Base-by-base conservation (phyloP, 2,329 filamentous ascomycete genomes). In the Epicoccum nigrum region DNA sequence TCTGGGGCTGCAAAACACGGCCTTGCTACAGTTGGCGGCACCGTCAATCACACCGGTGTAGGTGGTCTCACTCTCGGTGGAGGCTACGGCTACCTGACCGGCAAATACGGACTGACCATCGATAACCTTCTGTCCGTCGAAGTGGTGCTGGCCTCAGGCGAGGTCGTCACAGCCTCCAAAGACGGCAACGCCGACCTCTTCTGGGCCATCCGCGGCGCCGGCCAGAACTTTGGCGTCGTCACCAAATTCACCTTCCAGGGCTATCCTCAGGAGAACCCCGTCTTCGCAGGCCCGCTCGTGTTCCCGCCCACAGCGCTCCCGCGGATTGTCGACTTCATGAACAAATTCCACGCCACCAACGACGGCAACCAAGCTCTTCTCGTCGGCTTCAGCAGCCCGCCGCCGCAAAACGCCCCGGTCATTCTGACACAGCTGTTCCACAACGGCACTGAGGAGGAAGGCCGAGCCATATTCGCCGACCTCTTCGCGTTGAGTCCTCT, bases 1-100 rank as follows among this genome's bases (percentile, higher is more conserved):
- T 68, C 74, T 5, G 78, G 77, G 0, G 78, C 78, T 0, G 79
- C 73, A 43, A 67, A 77, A 39, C 70, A 82, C 59, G 77, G 77
- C 0, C 76, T 86, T 2, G 84, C 83, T 2, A 83, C 83, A 1
- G 81, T 86, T 0, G 84, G 83, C 7, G 85, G 85, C 2, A 85
- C 84, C 0, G 82, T 86, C 8, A 82, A 82, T 33, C 81, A 86
- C 56, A 86, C 83, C 1, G 84, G 85, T 5, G 80, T 87, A 5
- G 84, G 82, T 2, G 85, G 82, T 0, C 71, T 86, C 12, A 72
- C 68, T 1, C 51, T 72, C 65, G 82, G 82, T 1, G 84, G 83
- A 19, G 84, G 84, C 1, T 84, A 83, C 59, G 83, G 85, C 1
- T 79, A 80, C 67, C 70, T 87, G 13, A 79, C 76, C 20, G 80